phyloP scores from a whole-genome alignment of 1,139 yeast species.

The Pichia norvegensis region DNA sequence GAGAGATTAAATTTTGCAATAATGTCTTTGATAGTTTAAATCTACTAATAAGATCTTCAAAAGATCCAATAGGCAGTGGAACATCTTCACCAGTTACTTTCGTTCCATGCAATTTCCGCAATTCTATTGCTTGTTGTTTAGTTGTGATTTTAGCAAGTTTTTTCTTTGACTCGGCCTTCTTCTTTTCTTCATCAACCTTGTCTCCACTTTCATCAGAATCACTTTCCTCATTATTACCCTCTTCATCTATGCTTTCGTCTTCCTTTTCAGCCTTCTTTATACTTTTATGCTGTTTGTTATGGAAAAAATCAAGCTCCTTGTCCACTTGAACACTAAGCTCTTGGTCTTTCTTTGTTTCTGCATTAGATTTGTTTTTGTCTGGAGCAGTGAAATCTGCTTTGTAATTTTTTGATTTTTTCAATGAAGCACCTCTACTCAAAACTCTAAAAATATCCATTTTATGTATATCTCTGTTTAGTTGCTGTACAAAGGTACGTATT shows the following conservation, averaged over 20 bases:
- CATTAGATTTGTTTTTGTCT: slow-evolving; percentile 22
- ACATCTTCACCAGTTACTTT: slow-evolving; percentile 31
- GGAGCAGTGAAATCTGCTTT: slow-evolving; percentile 42
- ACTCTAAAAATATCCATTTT: slow-evolving; percentile 85
- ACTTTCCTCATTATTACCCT: slow-evolving; percentile 29
- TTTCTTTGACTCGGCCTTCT: slow-evolving; percentile 27
- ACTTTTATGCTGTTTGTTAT: slow-evolving; percentile 36
- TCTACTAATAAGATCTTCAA: slow-evolving; percentile 65
- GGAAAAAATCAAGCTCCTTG: slow-evolving; percentile 65
- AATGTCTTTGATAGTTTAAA: slow-evolving; percentile 59
- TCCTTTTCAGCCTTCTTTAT: slow-evolving; percentile 21
- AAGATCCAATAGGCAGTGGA: slow-evolving; percentile 84
- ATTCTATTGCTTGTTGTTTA: slow-evolving; percentile 24
- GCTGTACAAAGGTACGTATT: background rate
- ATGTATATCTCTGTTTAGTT: background rate
- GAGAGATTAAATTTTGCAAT: slow-evolving; percentile 55
- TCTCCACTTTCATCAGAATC: no score
- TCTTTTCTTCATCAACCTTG: slow-evolving; percentile 29
- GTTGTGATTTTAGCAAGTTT: slow-evolving; percentile 37
- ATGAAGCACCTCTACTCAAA: slow-evolving; percentile 74
- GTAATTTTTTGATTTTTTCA: slow-evolving; percentile 46
- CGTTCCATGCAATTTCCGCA: slow-evolving; percentile 23
- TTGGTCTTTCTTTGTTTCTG: slow-evolving; percentile 31
- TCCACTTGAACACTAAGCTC: slow-evolving; percentile 39
- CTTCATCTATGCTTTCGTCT: slow-evolving; percentile 26